Evolutionary conservation across 2,329 filamentous ascomycete genomes (phyloP).

Genomic region (Curvularia hawaiiensis): DNA sequence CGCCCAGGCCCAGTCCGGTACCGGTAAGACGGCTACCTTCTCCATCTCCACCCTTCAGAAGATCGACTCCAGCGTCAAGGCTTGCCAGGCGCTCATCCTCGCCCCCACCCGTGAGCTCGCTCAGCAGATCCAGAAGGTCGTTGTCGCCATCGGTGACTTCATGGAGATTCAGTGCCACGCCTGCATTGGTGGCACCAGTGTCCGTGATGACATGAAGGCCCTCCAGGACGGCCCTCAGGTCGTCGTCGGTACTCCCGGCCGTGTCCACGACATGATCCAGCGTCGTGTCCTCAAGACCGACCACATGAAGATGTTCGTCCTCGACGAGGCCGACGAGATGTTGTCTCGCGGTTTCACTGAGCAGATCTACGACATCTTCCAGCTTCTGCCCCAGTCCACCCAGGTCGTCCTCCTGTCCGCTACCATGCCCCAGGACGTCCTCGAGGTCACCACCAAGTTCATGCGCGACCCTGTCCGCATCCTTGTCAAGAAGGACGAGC

Average conservation of each 20-base stretch:
- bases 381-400: slow-evolving; percentile 95
- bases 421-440: slow-evolving; percentile 98
- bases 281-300: slow-evolving; percentile 96
- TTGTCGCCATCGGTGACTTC: slow-evolving; percentile 98
- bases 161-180: slow-evolving; percentile 99
- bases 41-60: slow-evolving; percentile 99
- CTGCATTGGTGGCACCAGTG: slow-evolving; percentile 97
- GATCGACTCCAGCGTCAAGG: slow-evolving; percentile 93
- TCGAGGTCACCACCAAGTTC: slow-evolving; percentile 99
- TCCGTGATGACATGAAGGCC: slow-evolving; percentile 98
- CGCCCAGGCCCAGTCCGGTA: slow-evolving; percentile 99
- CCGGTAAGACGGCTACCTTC: slow-evolving; percentile 99
- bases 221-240: slow-evolving; percentile 96
- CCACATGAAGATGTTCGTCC: slow-evolving; percentile 99
- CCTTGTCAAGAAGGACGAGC: slow-evolving; percentile 99
- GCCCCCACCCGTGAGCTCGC: slow-evolving; percentile 98
- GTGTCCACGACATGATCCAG: slow-evolving; percentile 99
- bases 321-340: slow-evolving; percentile 99
- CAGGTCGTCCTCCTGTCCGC: slow-evolving; percentile 98
- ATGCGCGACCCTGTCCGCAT: slow-evolving; percentile 99
- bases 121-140: slow-evolving; percentile 99
- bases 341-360: slow-evolving; percentile 99
- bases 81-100: slow-evolving; percentile 97
- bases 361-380: slow-evolving; percentile 99
- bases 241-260: slow-evolving; percentile 95